phyloP scores from a whole-genome alignment of 352 stramenopile genomes.

The Phytophthora quininea region DNA sequence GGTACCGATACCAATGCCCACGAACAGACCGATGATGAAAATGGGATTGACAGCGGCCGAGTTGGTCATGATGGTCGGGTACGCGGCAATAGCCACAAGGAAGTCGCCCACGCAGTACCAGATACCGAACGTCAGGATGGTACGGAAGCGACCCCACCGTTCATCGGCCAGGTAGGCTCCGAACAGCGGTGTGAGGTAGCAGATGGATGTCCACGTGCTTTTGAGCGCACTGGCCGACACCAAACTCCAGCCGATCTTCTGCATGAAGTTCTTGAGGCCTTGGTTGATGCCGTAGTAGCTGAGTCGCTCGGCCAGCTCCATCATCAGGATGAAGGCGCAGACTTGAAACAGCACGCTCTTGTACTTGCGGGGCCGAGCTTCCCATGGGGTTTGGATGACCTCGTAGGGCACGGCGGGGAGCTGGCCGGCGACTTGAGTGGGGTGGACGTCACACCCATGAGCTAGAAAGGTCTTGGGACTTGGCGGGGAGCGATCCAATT shows the following conservation, averaged over 20 bases:
- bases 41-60: constrained; percentile 41
- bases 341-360: constrained; percentile 69
- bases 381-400: constrained; percentile 42
- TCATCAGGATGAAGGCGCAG: constrained; percentile 64
- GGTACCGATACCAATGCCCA: constrained; percentile 52
- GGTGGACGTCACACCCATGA: constrained; percentile 18
- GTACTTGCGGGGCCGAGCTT: constrained; percentile 56
- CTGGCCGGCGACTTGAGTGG: constrained; percentile 34
- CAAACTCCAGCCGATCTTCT: constrained; percentile 61
- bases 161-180: constrained; percentile 70
- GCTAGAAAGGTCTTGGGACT: constrained; percentile 13
- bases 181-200: constrained; percentile 65
- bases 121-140: constrained; percentile 57
- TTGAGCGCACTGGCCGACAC: constrained; percentile 66
- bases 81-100: constrained; percentile 50
- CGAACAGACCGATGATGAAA: constrained; percentile 64
- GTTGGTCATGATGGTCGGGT: constrained; percentile 49
- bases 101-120: constrained; percentile 67
- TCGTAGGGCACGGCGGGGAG: constrained; percentile 29
- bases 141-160: constrained; percentile 65
- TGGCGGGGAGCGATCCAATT: constrained; percentile 17
- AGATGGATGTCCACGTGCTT: constrained; percentile 68
- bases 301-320: constrained; percentile 69
- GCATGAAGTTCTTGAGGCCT: constrained; percentile 87
- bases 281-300: constrained; percentile 90